Conservation (phyloP, 1,284 basidiomycete genomes). For the Baeospora myosura region DNA sequence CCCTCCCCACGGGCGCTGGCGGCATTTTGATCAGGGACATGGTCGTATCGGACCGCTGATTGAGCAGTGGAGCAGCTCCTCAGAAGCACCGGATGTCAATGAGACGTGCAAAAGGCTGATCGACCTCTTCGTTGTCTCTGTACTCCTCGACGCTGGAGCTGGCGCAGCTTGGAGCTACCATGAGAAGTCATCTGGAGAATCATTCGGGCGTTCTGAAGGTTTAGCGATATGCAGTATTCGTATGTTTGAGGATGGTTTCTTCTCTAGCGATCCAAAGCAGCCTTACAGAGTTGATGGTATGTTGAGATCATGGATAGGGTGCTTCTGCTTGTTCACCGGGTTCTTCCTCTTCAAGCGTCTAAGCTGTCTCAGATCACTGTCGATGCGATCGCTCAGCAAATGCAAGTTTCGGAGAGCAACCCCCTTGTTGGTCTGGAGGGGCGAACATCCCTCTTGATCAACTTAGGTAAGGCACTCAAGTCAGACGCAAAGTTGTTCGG, state of each 20-base stretch:
- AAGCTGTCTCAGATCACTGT: conserved; percentile 65
- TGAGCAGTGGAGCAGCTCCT: conserved; percentile 42
- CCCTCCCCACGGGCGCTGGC: conserved; percentile 86
- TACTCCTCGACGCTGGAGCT: conserved; percentile 90
- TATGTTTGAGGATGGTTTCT: conserved; percentile 83
- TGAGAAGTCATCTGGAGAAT: conserved; percentile 52
- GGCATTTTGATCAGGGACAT: conserved; percentile 74
- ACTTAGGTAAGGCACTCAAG: conserved; percentile 65
- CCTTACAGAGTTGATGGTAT: conserved; percentile 76
- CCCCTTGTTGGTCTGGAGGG: conserved; percentile 91
- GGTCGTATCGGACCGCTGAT: conserved; percentile 58
- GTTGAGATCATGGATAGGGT: conserved; percentile 8
- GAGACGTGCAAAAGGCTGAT: conserved; percentile 72
- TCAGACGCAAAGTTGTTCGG: conserved; percentile 66
- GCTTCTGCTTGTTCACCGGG: conserved; percentile 2
- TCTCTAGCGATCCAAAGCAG: conserved; percentile 60
- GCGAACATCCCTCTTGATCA: conserved; percentile 68
- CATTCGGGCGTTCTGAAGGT: conserved; percentile 79
- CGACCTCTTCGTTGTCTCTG: conserved; percentile 90
- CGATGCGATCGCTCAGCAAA: conserved; percentile 55
- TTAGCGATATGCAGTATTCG: conserved; percentile 87
- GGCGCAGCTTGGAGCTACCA: conserved; percentile 78
- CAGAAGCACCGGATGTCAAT: conserved; percentile 40
- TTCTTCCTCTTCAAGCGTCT: conserved; percentile 42
- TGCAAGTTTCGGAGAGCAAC: conserved; percentile 79